A percentile compares a stretch with the other conserved stretches of the same genome.
Conservation (phyloP, 1,284 basidiomycete species). For the Cutaneotrichosporon curvatum region DNA sequence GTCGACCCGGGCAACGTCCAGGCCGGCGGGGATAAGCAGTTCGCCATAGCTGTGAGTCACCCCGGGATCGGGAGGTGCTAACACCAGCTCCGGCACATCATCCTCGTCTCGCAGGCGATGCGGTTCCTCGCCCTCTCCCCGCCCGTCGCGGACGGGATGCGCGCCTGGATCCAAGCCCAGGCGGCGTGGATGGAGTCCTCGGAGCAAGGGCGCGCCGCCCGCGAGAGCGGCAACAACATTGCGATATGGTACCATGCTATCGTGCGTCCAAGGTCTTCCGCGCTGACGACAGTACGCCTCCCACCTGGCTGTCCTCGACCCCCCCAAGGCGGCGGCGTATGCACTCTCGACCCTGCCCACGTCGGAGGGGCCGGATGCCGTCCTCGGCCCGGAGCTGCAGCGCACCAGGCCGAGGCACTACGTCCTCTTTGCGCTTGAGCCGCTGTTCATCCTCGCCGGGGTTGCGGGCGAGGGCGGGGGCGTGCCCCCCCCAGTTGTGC, state of each 20-base stretch:
- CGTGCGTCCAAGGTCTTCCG: slow-evolving; percentile 15
- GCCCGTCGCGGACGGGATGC: slow-evolving; percentile 6
- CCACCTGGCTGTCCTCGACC: too few relatives aligned
- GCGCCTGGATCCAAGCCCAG: slow-evolving; percentile 25
- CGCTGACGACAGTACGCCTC: too few relatives aligned
- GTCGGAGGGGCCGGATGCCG: slow-evolving; percentile 1
- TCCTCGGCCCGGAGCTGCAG: slow-evolving; percentile 20
- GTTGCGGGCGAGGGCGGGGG: slow-evolving; percentile 3
- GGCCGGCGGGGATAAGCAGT: slow-evolving; percentile 22
- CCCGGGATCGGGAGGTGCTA: not conserved
- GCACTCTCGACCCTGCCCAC: slow-evolving; percentile 11
- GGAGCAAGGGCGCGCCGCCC: slow-evolving; percentile 20
- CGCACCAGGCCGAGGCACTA: slow-evolving; percentile 31
- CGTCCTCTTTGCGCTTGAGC: slow-evolving; percentile 29
- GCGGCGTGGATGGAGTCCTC: slow-evolving; percentile 24
- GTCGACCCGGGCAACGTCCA: slow-evolving; percentile 21
- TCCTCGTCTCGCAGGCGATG: slow-evolving; percentile 27
- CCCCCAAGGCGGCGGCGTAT: too few relatives aligned
- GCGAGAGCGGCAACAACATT: slow-evolving; percentile 24
- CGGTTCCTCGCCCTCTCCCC: slow-evolving; percentile 7
- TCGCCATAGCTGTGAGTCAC: slow-evolving; percentile 32
- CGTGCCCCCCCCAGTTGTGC: not conserved
- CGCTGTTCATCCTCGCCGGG: slow-evolving; percentile 25
- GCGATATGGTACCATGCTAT: slow-evolving; percentile 31
- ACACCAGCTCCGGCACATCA: slow-evolving; percentile 28